Evolutionary conservation across 2,329 filamentous ascomycete species (phyloP), one percentile per base, ranked within the genome.

Genomic region (Clonostachys byssicola): DNA sequence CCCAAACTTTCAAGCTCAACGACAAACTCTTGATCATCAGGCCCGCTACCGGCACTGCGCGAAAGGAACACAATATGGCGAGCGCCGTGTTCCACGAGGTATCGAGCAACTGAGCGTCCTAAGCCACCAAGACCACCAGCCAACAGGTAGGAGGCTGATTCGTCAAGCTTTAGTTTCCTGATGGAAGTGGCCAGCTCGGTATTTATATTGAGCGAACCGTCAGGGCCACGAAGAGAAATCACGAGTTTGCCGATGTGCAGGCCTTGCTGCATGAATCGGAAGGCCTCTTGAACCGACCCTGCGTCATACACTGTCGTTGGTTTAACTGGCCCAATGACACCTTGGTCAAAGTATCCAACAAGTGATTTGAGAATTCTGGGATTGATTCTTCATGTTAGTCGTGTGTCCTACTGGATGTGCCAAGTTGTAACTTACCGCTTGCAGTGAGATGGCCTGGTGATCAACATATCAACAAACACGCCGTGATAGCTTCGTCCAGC

Each of bases 1-100:
- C 63, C 63, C 18, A 57, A 47, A 6, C 49, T 50, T 5, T 54
- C 51, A 0, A 68, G 48, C 40, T 61, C 58, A 2, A 51, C 39
- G 7, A 60, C 40, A 12, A 56, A 51, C 5, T 6, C 50, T 16
- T 43, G 50, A 23, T 40, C 56, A 34, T 48, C 53, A 6, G 42
- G 17, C 14, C 42, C 33, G 43, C 54, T 74, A 43, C 54, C 74
- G 43, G 23, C 8, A 30, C 65, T 72, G 23, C 74, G 67, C 4
- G 75, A 79, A 79, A 79, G 61, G 6, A 78, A 64, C 1, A 75
- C 67, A 17, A 80, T 58, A 49, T 72, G 66, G 9, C 66, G 63
- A 6, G 75, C 77, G 2, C 76, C 77, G n/a, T 69, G 68, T 40
- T 62, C 60, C 7, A 73, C 64, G 72, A 80, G 74, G 66, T 73